Evolutionary conservation across 169 alveolate genomes (phyloP).

Genomic region (Neospora caninum): DNA sequence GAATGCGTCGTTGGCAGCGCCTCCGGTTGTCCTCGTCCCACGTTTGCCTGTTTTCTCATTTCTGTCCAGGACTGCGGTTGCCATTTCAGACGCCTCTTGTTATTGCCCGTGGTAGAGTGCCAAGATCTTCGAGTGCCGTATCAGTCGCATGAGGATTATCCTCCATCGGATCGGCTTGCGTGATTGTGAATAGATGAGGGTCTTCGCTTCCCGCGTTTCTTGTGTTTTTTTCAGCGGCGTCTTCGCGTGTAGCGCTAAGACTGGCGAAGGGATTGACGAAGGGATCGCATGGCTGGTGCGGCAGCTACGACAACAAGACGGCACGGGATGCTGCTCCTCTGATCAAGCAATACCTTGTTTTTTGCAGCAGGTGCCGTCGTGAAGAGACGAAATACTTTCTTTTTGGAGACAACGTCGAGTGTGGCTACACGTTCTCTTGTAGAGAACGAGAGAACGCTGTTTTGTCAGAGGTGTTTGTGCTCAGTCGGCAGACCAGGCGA

Average conservation of each 20-base stretch:
- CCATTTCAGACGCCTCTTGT: too few relatives aligned
- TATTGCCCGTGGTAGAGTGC: too few relatives aligned
- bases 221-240: conserved; percentile 78
- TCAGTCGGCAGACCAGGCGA: too few relatives aligned
- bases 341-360: conserved; percentile 56
- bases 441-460: too few relatives aligned
- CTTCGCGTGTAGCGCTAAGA: conserved; percentile 91
- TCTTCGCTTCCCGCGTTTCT: not conserved
- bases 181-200: not conserved
- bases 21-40: too few relatives aligned
- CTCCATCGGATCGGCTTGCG: not conserved
- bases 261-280: conserved; percentile 89
- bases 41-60: too few relatives aligned
- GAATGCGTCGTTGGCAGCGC: too few relatives aligned
- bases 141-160: too few relatives aligned
- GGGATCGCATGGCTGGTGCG: conserved; percentile 87
- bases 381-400: not conserved
- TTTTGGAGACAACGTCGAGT: not conserved
- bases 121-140: too few relatives aligned
- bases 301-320: conserved; percentile 66
- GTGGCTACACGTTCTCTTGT: not conserved
- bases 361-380: conserved; percentile 54
- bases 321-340: conserved; percentile 49
- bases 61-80: too few relatives aligned
- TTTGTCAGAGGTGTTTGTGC: too few relatives aligned